Percentiles rank a stretch among this genome's conserved stretches.
These are phyloP conservation scores for Periconia sp. DNA, from an alignment of 2,329 filamentous ascomycete species.

Conservation along the genomic window DNA sequence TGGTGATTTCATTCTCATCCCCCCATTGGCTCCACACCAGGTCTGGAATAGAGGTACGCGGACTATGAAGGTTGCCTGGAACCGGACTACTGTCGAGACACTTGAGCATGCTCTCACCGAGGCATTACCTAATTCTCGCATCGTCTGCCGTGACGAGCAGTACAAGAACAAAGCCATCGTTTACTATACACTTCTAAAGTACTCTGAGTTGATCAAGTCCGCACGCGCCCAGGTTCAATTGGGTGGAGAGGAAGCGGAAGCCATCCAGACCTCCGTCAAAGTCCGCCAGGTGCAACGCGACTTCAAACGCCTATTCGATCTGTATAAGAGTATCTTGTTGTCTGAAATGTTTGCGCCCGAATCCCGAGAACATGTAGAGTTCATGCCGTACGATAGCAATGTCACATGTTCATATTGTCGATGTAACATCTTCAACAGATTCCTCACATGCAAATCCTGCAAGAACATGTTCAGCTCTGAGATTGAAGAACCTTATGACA, in stretches of 20 bases:
- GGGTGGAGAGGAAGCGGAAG: conserved; percentile 39
- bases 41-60: conserved; percentile 97
- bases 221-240: conserved; percentile 59
- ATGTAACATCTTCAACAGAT: conserved; percentile 95
- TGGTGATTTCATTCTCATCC: conserved; percentile 92
- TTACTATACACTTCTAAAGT: conserved; percentile 83
- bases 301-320: conserved; percentile 75
- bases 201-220: conserved; percentile 61
- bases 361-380: conserved; percentile 70
- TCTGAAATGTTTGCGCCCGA: conserved; percentile 81
- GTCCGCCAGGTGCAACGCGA: conserved; percentile 76
- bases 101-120: conserved; percentile 83
- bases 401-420: conserved; percentile 95
- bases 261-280: conserved; percentile 48
- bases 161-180: conserved; percentile 98
- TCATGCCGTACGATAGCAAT: conserved; percentile 81
- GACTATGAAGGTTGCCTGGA: conserved; percentile 98
- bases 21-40: conserved; percentile 90
- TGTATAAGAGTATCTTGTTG: conserved; percentile 78
- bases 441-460: conserved; percentile 88
- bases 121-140: conserved; percentile 81
- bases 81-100: conserved; percentile 89
- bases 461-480: conserved; percentile 66
- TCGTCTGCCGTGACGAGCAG: conserved; percentile 95
- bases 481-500: conserved; percentile 85